Evolutionary conservation across 257 asterid species (phyloP).

Genomic region (Gardenia jasminoides): DNA sequence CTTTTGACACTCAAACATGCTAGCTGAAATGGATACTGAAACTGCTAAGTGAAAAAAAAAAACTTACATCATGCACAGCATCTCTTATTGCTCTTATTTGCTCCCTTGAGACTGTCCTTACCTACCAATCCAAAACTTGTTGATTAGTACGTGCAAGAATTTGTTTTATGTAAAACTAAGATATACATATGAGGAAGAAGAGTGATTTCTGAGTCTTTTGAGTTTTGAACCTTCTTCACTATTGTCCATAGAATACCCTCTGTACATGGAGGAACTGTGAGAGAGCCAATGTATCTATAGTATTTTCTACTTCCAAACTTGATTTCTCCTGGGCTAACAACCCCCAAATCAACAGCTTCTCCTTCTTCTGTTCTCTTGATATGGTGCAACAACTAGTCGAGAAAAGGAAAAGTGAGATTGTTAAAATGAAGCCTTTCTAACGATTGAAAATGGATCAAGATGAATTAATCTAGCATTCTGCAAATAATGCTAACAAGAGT

Average conservation of each 20-base stretch:
- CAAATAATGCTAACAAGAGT: neutral
- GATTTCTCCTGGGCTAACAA: conserved; percentile 43
- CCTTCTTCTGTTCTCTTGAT: conserved; percentile 14
- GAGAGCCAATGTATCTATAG: conserved; percentile 72
- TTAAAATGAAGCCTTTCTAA: neutral
- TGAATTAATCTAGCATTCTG: neutral
- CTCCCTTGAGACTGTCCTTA: conserved; percentile 58
- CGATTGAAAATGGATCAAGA: neutral
- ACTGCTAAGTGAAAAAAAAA: neutral
- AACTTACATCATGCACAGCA: conserved; percentile 73
- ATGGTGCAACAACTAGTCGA: conserved; percentile 36
- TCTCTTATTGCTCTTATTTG: conserved; percentile 48
- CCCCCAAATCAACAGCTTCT: conserved; percentile 35
- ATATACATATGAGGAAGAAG: neutral
- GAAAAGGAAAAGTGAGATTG: neutral
- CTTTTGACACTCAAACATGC: neutral
- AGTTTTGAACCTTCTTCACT: conserved; percentile 42
- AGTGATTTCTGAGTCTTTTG: neutral
- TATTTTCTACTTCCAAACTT: conserved; percentile 53
- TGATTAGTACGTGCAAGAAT: neutral
- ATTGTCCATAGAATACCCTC: conserved; percentile 79
- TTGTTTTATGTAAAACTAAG: neutral
- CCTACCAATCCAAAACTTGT: conserved; percentile 25
- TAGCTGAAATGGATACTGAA: neutral
- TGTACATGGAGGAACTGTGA: conserved; percentile 82